Evolutionary conservation across 352 stramenopile genomes (phyloP).

Genomic region (Phytophthora podocarpi): DNA sequence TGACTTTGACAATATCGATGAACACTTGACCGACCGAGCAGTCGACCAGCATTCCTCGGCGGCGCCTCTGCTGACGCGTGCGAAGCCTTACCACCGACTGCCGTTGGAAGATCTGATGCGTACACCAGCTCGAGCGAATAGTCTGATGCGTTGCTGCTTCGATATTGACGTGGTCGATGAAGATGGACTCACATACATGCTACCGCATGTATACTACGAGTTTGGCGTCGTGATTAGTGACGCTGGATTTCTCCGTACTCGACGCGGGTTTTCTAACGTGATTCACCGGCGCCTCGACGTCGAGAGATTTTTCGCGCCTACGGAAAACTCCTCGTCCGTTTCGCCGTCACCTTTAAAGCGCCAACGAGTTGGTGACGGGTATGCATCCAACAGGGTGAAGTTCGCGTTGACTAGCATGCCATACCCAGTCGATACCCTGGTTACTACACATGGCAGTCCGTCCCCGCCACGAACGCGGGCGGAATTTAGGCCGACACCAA

Average conservation of each 20-base stretch:
- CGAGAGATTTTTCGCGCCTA: constrained; percentile 48
- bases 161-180: constrained; percentile 41
- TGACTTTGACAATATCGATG: constrained; percentile 25
- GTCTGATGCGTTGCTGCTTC: constrained; percentile 51
- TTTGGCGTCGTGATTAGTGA: constrained; percentile 54
- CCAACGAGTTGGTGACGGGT: background rate
- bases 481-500: background rate
- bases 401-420: constrained; percentile 21
- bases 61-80: constrained; percentile 16
- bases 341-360: constrained; percentile 13
- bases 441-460: constrained; percentile 4
- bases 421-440: background rate
- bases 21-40: constrained; percentile 7
- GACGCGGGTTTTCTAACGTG: constrained; percentile 54
- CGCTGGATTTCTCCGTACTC: constrained; percentile 53
- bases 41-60: constrained; percentile 6
- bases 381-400: constrained; percentile 1
- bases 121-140: constrained; percentile 52
- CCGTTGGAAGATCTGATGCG: constrained; percentile 57
- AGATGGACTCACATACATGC: constrained; percentile 47
- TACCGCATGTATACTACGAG: constrained; percentile 60
- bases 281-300: constrained; percentile 60
- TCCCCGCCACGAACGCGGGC: constrained; percentile 2
- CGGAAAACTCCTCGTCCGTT: background rate
- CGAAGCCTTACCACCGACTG: constrained; percentile 47